A percentile compares a stretch with the other conserved stretches of the same genome.
phyloP scores from a whole-genome alignment of 139 green algal species.

The Coelastrella sp. region DNA sequence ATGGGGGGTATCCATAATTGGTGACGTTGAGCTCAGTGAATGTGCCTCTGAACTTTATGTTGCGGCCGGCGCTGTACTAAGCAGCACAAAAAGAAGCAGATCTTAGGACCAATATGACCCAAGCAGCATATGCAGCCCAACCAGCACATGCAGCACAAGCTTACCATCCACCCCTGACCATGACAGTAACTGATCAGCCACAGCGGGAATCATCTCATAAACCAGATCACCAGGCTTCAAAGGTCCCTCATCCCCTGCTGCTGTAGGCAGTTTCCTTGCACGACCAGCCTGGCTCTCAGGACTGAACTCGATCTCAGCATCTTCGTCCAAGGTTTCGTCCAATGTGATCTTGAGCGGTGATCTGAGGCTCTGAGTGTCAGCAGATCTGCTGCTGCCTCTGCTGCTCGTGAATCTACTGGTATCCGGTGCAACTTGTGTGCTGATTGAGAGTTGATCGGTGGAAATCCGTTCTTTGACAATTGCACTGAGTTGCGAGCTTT shows the following conservation, averaged over 20 bases:
- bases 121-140: not conserved
- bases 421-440: slow-evolving; percentile 1
- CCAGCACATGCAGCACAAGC: not conserved
- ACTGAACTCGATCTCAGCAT: slow-evolving; percentile 14
- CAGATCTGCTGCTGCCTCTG: not conserved
- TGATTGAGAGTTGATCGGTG: slow-evolving; percentile 17
- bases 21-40: too few species aligned
- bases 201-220: slow-evolving; percentile 21
- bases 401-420: not conserved
- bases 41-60: too few species aligned
- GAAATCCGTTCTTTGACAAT: not conserved
- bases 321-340: not conserved
- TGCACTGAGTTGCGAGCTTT: not conserved
- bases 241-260: not conserved
- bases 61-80: too few species aligned
- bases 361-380: not conserved
- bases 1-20: too few species aligned
- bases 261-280: not conserved
- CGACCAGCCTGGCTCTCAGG: not conserved
- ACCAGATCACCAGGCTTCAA: slow-evolving; percentile 28
- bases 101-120: not conserved
- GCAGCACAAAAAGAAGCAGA: too few species aligned
- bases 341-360: not conserved
- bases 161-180: slow-evolving; percentile 3
- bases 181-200: not conserved